Evolutionary conservation across 2,329 filamentous ascomycete species (phyloP).

Genomic region (Fusarium aywerte): DNA sequence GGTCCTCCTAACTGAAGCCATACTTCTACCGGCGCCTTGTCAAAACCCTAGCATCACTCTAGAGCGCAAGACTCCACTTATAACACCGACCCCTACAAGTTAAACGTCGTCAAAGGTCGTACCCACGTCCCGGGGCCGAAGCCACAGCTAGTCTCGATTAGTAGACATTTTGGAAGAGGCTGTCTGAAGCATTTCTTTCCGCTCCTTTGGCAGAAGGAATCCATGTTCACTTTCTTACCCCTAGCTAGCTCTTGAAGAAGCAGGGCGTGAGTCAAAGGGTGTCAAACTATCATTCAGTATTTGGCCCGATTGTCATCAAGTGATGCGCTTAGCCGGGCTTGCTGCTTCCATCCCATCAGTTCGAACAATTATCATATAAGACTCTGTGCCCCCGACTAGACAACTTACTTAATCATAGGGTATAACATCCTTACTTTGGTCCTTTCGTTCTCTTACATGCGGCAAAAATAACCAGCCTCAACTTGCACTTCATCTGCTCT

Average conservation of each 20-base stretch:
- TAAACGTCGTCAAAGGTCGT: constrained; percentile 41
- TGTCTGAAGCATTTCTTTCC: constrained; percentile 42
- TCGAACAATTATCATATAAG: constrained; percentile 42
- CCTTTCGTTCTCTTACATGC: constrained; percentile 2
- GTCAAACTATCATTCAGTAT: constrained; percentile 38
- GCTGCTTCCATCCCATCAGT: constrained; percentile 40
- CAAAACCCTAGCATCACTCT: constrained; percentile 35
- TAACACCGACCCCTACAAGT: constrained; percentile 43
- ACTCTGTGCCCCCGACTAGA: constrained; percentile 36
- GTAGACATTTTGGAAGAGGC: constrained; percentile 38
- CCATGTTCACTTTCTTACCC: constrained; percentile 34
- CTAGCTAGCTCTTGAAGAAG: constrained; percentile 17
- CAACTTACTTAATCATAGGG: neutral
- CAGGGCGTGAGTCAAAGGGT: constrained; percentile 32
- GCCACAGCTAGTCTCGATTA: constrained; percentile 43
- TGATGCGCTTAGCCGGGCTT: constrained; percentile 41
- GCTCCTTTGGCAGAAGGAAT: constrained; percentile 38
- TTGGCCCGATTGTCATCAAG: constrained; percentile 38
- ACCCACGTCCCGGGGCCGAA: constrained; percentile 43
- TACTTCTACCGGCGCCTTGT: constrained; percentile 18
- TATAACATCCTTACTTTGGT: constrained; percentile 12
- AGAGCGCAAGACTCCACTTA: constrained; percentile 34
- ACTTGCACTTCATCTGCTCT: constrained; percentile 1
- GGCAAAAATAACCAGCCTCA: neutral
- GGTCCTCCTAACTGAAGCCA: constrained; percentile 11